Evolutionary conservation across 257 asterid species (phyloP).

Genomic region (Penstemon davidsonii): DNA sequence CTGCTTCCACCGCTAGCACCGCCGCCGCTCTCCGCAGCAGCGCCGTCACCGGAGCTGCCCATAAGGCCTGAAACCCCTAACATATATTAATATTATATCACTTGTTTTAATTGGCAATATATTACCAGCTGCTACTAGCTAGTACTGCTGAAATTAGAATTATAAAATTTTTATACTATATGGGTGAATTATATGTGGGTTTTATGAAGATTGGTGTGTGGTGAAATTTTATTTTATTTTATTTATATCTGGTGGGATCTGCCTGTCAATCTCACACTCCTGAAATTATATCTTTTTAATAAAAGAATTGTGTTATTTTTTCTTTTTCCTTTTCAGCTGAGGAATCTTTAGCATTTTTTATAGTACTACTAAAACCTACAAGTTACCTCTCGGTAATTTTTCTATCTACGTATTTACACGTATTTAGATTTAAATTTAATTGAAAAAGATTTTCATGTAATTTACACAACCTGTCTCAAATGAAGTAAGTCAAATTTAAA

Average conservation of each 20-base stretch:
- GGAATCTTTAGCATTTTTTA: slow-evolving; percentile 49
- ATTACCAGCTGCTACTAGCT: slow-evolving; percentile 22
- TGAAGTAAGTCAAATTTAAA: slow-evolving; percentile 1
- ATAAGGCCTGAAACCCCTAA: slow-evolving; percentile 49
- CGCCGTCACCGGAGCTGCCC: slow-evolving; percentile 10
- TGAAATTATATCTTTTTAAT: slow-evolving; percentile 25
- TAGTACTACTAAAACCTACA: slow-evolving; percentile 1
- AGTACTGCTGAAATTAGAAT: slow-evolving; percentile 30
- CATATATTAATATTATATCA: slow-evolving; percentile 28
- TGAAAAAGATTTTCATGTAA: too few relatives aligned
- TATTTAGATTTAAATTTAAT: too few relatives aligned
- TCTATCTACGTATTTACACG: too few relatives aligned
- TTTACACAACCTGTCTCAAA: not conserved
- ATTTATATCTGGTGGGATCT: slow-evolving; percentile 80
- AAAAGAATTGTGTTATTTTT: slow-evolving; percentile 16
- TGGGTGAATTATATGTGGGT: slow-evolving; percentile 76
- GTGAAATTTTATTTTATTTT: slow-evolving; percentile 75
- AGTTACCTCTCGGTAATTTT: not conserved
- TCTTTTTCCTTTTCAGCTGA: slow-evolving; percentile 37
- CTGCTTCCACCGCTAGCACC: not conserved
- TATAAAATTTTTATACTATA: slow-evolving; percentile 48
- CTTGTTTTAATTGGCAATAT: not conserved
- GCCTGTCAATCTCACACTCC: slow-evolving; percentile 81
- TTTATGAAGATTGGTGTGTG: slow-evolving; percentile 64
- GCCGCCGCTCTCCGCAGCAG: slow-evolving; percentile 9